Conservation (phyloP, 768 basidiomycete genomes). For the Candolleomyces aberdarensis region DNA sequence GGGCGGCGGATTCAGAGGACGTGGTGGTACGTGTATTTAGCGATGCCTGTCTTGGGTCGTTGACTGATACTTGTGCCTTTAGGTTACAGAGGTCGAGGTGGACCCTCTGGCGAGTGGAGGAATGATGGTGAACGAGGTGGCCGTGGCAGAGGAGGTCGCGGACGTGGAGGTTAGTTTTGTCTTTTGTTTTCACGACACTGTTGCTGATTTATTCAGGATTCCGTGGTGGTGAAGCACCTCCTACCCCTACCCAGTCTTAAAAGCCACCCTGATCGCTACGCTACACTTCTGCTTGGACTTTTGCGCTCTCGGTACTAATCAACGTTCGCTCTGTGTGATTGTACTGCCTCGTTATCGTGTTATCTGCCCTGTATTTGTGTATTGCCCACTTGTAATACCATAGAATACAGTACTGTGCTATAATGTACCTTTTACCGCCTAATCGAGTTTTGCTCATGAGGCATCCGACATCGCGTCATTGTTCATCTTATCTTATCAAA, state of each 20-base stretch:
- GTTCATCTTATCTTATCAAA: too few relatives aligned
- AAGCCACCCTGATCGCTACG: neutral
- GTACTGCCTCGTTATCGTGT: neutral
- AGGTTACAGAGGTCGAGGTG: constrained; percentile 21
- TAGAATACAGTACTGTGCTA: neutral
- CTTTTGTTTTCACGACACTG: neutral
- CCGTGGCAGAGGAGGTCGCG: constrained; percentile 33
- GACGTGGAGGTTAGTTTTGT: constrained; percentile 23
- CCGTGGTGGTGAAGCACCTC: neutral
- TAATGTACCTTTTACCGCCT: too few relatives aligned
- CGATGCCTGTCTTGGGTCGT: neutral
- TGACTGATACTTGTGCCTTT: constrained; percentile 14
- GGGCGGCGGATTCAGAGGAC: constrained; percentile 33
- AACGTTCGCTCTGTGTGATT: neutral
- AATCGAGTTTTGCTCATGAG: too few relatives aligned
- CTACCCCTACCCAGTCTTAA: neutral
- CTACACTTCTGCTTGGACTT: neutral
- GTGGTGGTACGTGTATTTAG: constrained; percentile 24
- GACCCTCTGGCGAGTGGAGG: constrained; percentile 44
- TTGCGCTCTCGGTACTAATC: neutral
- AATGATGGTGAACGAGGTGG: constrained; percentile 41
- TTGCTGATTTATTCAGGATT: neutral
- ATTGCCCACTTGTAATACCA: neutral
- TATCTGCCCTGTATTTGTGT: neutral
- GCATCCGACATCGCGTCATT: too few relatives aligned